These are phyloP conservation scores for Penicillium decumbens DNA, from an alignment of 2,329 filamentous ascomycete species.

Conservation along the genomic window DNA sequence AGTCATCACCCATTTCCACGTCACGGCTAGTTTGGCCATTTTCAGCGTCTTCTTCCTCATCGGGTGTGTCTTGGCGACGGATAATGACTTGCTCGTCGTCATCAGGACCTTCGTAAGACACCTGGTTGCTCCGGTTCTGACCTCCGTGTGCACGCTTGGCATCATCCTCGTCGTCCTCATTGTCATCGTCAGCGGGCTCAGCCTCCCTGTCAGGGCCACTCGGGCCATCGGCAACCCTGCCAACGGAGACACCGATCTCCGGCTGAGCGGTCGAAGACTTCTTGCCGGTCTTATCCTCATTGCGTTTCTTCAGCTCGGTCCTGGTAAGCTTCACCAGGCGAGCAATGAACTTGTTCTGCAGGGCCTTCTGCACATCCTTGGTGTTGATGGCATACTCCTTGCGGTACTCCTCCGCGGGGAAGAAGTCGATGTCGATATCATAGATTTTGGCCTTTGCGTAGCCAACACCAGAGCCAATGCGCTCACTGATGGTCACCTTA, in stretches of 20 bases:
- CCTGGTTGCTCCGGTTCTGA: conserved; percentile 71
- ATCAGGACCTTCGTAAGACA: conserved; percentile 88
- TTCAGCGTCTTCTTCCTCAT: conserved; percentile 52
- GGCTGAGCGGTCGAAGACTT: conserved; percentile 67
- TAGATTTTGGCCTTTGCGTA: conserved; percentile 76
- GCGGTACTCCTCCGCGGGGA: conserved; percentile 76
- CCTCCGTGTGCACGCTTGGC: conserved; percentile 56
- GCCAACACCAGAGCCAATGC: conserved; percentile 65
- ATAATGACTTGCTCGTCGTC: conserved; percentile 82
- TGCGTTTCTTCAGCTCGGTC: conserved; percentile 75
- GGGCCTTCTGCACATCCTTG: conserved; percentile 68
- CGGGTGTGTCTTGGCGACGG: conserved; percentile 56
- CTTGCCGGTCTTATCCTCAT: conserved; percentile 52
- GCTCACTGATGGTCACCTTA: conserved; percentile 73
- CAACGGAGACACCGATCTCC: conserved; percentile 63
- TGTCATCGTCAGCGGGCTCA: conserved; percentile 63
- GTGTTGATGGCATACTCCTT: conserved; percentile 78
- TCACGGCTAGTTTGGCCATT: conserved; percentile 33
- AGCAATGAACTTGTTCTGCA: conserved; percentile 77
- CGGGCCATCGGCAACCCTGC: conserved; percentile 51
- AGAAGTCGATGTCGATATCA: conserved; percentile 75
- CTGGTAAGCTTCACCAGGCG: conserved; percentile 65
- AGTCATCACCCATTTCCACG: conserved; percentile 32
- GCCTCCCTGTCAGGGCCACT: conserved; percentile 49
- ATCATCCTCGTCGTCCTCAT: conserved; percentile 73